Conservation (phyloP, 352 stramenopile species). For the Pythium vanterpoolii region DNA sequence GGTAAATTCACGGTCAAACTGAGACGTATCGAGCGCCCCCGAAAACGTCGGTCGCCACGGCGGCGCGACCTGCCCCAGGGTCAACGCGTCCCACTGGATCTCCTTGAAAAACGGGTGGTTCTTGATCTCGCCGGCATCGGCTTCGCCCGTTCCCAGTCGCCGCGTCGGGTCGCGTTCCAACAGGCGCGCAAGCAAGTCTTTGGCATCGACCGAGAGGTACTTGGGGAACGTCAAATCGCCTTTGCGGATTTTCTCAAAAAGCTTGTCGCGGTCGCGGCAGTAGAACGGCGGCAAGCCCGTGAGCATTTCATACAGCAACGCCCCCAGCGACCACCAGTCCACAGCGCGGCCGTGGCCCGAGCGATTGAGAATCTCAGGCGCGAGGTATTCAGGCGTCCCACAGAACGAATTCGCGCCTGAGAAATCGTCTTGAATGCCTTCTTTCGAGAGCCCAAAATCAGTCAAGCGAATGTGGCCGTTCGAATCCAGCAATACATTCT, state of each 20-base stretch:
- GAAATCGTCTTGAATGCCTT: constrained; percentile 89
- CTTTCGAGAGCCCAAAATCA: constrained; percentile 96
- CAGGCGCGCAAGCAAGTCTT: constrained; percentile 87
- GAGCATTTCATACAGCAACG: constrained; percentile 85
- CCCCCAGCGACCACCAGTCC: constrained; percentile 97
- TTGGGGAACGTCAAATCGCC: constrained; percentile 94
- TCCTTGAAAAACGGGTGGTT: constrained; percentile 79
- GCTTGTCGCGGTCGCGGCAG: constrained; percentile 92
- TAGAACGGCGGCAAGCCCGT: constrained; percentile 91
- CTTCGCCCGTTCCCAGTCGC: constrained; percentile 90
- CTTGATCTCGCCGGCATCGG: constrained; percentile 77
- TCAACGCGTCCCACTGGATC: constrained; percentile 73
- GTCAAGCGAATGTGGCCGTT: constrained; percentile 97
- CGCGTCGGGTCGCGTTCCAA: constrained; percentile 93
- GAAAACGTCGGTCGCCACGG: constrained; percentile 93
- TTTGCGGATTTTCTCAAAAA: constrained; percentile 98
- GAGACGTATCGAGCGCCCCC: constrained; percentile 93
- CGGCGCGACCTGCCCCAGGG: constrained; percentile 60
- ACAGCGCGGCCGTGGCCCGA: constrained; percentile 95
- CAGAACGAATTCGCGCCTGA: constrained; percentile 93
- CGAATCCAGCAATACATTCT: constrained; percentile 94
- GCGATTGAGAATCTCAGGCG: constrained; percentile 94
- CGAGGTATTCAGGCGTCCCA: constrained; percentile 86
- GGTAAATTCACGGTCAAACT: constrained; percentile 98
- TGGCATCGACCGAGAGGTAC: constrained; percentile 86